Evolutionary conservation across 2,329 filamentous ascomycete species (phyloP).

Genomic region (Scytalidium lignicola): DNA sequence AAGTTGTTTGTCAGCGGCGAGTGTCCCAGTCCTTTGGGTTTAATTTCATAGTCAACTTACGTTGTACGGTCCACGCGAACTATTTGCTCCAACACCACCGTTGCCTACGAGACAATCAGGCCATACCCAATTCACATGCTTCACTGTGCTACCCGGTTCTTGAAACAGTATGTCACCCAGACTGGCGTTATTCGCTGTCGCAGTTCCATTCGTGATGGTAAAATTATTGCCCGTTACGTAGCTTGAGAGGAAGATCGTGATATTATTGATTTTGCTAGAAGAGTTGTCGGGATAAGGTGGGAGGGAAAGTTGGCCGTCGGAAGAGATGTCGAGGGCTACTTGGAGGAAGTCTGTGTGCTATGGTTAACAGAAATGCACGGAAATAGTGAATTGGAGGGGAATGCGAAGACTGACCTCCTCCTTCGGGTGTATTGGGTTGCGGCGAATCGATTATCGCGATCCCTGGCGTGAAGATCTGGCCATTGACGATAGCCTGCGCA

Average conservation of each 20-base stretch:
- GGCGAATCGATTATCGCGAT: slow-evolving; percentile 62
- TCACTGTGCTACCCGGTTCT: slow-evolving; percentile 63
- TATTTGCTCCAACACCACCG: slow-evolving; percentile 41
- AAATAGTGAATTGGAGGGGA: not conserved
- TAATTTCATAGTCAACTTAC: slow-evolving; percentile 31
- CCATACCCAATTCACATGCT: slow-evolving; percentile 70
- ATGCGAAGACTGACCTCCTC: slow-evolving; percentile 47
- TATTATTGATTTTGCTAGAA: slow-evolving; percentile 54
- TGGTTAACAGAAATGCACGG: slow-evolving; percentile 7
- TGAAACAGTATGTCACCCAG: slow-evolving; percentile 58
- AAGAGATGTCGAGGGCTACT: slow-evolving; percentile 61
- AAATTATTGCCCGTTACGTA: slow-evolving; percentile 60
- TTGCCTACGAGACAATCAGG: slow-evolving; percentile 62
- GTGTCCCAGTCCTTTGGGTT: not conserved
- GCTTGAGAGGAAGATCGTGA: slow-evolving; percentile 64
- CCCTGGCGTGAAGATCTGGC: slow-evolving; percentile 66
- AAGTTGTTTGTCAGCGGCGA: not conserved
- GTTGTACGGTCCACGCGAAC: slow-evolving; percentile 59
- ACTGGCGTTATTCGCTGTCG: slow-evolving; percentile 44
- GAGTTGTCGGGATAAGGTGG: slow-evolving; percentile 49
- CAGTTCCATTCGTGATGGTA: slow-evolving; percentile 61
- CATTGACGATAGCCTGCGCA: slow-evolving; percentile 53
- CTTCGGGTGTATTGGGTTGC: slow-evolving; percentile 58
- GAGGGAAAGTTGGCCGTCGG: slow-evolving; percentile 57
- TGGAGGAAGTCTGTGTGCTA: slow-evolving; percentile 43